A percentile compares a stretch with the other conserved stretches of the same genome.
Conservation (phyloP, 2,329 filamentous ascomycete genomes). For the Aspergillus sp. region DNA sequence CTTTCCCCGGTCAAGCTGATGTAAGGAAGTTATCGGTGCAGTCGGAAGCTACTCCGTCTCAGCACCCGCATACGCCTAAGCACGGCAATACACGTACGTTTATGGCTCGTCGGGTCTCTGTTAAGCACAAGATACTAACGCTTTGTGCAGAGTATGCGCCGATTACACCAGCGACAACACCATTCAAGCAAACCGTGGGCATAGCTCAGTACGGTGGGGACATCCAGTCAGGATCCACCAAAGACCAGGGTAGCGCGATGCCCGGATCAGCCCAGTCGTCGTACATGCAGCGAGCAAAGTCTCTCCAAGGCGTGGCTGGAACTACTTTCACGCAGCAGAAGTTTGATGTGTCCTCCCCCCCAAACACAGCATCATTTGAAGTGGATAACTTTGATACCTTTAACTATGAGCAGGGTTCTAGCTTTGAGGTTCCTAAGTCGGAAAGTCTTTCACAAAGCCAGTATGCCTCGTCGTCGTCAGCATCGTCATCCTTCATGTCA, state of each 20-base stretch:
- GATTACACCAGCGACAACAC: constrained; percentile 68
- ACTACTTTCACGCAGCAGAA: constrained; percentile 40
- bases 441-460: constrained; percentile 45
- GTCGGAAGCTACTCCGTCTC: constrained; percentile 38
- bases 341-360: constrained; percentile 57
- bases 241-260: constrained; percentile 37
- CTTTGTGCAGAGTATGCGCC: constrained; percentile 60
- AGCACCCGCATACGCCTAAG: constrained; percentile 64
- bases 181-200: constrained; percentile 47
- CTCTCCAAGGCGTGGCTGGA: constrained; percentile 48
- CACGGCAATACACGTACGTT: constrained; percentile 62
- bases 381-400: constrained; percentile 52
- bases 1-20: constrained; percentile 26
- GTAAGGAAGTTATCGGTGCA: constrained; percentile 43
- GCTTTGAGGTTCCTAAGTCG: constrained; percentile 31
- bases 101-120: not conserved
- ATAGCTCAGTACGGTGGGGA: constrained; percentile 42
- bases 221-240: constrained; percentile 43
- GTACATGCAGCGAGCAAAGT: constrained; percentile 50
- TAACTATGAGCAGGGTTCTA: constrained; percentile 54
- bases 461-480: constrained; percentile 37
- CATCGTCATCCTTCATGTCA: constrained; percentile 54
- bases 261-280: constrained; percentile 36
- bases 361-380: constrained; percentile 54
- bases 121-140: constrained; percentile 24